Percentiles rank a stretch among this genome's conserved stretches.
Evolutionary conservation across 2,329 filamentous ascomycete species (phyloP).

Genomic region (Talaromyces sp.): DNA sequence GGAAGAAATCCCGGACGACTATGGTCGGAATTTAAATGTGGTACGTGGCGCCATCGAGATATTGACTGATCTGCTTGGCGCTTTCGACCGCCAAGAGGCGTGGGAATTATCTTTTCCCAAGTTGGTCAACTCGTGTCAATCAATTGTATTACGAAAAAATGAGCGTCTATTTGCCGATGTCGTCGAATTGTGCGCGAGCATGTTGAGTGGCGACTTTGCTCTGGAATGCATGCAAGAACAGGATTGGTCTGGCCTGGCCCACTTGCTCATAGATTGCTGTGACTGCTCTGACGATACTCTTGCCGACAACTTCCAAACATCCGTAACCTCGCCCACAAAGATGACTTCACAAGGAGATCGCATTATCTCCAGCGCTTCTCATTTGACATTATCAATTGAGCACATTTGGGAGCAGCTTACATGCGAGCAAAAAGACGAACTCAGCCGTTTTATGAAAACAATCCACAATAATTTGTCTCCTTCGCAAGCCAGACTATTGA

Average conservation of each 20-base stretch:
- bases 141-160: slow-evolving; percentile 30
- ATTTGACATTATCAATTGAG: slow-evolving; percentile 31
- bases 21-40: slow-evolving; percentile 34
- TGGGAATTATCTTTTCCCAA: slow-evolving; percentile 31
- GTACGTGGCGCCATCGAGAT: slow-evolving; percentile 35
- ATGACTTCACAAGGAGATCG: slow-evolving; percentile 26
- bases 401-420: slow-evolving; percentile 31
- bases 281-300: slow-evolving; percentile 24
- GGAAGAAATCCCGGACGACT: slow-evolving; percentile 25
- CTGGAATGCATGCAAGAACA: slow-evolving; percentile 23
- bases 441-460: slow-evolving; percentile 30
- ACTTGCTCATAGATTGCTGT: slow-evolving; percentile 30
- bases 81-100: slow-evolving; percentile 34
- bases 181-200: slow-evolving; percentile 34
- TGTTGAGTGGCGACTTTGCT: slow-evolving; percentile 33
- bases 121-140: slow-evolving; percentile 29
- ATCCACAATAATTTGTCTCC: slow-evolving; percentile 30
- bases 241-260: slow-evolving; percentile 28
- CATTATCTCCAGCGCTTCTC: slow-evolving; percentile 32
- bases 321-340: slow-evolving; percentile 18
- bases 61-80: slow-evolving; percentile 35
- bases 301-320: slow-evolving; percentile 5
- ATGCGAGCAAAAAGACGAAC: slow-evolving; percentile 28
- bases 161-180: slow-evolving; percentile 34
- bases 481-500: slow-evolving; percentile 33